A percentile compares a stretch with the other conserved stretches of the same genome.
Evolutionary conservation across 495 filamentous ascomycete species (phyloP).

Genomic region (Hypoxylon intermedium): DNA sequence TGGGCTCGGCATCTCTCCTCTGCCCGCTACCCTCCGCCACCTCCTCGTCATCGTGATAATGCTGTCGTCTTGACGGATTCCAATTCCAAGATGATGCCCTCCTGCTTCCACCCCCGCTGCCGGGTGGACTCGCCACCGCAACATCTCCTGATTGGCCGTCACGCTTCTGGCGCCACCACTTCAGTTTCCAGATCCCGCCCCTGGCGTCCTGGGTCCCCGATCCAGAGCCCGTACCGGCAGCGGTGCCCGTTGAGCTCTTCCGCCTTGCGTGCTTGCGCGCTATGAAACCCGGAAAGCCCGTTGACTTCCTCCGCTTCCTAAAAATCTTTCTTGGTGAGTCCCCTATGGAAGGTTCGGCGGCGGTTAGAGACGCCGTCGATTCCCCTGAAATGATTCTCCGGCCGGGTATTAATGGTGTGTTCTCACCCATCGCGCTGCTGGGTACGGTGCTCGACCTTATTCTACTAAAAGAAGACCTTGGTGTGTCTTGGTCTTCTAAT

Average conservation of each 20-base stretch:
- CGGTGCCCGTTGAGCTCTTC: conserved; percentile 38
- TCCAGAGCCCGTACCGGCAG: conserved; percentile 32
- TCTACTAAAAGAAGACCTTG: conserved; percentile 45
- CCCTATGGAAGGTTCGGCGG: conserved; percentile 19
- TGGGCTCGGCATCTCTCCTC: conserved; percentile 21
- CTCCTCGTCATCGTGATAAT: conserved; percentile 8
- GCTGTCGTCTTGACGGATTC: conserved; percentile 22
- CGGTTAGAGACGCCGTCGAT: conserved; percentile 34
- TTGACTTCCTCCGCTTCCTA: conserved; percentile 56
- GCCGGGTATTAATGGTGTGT: conserved; percentile 38
- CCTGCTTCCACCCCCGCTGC: conserved; percentile 19
- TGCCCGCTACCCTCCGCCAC: conserved; percentile 9
- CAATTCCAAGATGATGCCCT: conserved; percentile 18
- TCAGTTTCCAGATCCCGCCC: conserved; percentile 47
- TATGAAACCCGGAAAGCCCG: conserved; percentile 61
- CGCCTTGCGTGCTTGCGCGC: conserved; percentile 46
- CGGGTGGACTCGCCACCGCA: conserved; percentile 30
- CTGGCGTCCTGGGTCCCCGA: conserved; percentile 48
- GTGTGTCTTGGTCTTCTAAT: conserved; percentile 63
- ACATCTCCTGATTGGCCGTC: conserved; percentile 22
- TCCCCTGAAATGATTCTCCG: conserved; percentile 36
- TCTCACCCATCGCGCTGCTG: conserved; percentile 31
- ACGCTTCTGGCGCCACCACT: conserved; percentile 48
- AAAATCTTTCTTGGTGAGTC: conserved; percentile 43
- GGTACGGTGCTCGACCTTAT: conserved; percentile 50